phyloP scores from a whole-genome alignment of 2,329 filamentous ascomycete species.

The Fusarium cicatricum region DNA sequence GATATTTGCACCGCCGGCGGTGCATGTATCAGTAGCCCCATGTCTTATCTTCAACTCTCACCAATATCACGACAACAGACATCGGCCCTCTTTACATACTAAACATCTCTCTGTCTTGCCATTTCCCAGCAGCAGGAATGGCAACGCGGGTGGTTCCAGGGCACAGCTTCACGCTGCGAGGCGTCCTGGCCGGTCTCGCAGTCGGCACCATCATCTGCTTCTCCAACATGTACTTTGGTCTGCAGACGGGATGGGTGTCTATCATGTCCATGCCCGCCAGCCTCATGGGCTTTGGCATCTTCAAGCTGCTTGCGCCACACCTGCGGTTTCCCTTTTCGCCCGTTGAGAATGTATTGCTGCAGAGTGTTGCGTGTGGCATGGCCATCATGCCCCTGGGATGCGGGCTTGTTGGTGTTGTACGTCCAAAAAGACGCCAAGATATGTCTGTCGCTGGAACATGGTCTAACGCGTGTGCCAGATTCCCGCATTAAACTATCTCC shows the following conservation, averaged over 20 bases:
- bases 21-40: too few relatives aligned
- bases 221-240: slow-evolving; percentile 98
- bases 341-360: slow-evolving; percentile 95
- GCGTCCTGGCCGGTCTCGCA: slow-evolving; percentile 78
- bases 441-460: background rate
- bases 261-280: slow-evolving; percentile 98
- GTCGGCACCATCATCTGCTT: slow-evolving; percentile 95
- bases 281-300: slow-evolving; percentile 92
- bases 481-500: slow-evolving; percentile 87
- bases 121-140: slow-evolving; percentile 25
- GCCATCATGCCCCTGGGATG: slow-evolving; percentile 97
- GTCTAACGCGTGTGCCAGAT: slow-evolving; percentile 56
- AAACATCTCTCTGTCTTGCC: background rate
- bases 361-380: slow-evolving; percentile 94
- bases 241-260: slow-evolving; percentile 78
- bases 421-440: slow-evolving; percentile 35
- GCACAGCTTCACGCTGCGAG: slow-evolving; percentile 84
- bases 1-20: too few relatives aligned
- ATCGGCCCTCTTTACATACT: slow-evolving; percentile 1
- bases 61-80: background rate
- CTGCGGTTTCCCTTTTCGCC: slow-evolving; percentile 86
- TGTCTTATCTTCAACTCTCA: background rate
- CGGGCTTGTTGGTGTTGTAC: slow-evolving; percentile 87
- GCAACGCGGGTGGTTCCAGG: slow-evolving; percentile 47
- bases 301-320: slow-evolving; percentile 78